Base-by-base conservation (phyloP, 495 filamentous ascomycete species). In the Neurospora sp. region DNA sequence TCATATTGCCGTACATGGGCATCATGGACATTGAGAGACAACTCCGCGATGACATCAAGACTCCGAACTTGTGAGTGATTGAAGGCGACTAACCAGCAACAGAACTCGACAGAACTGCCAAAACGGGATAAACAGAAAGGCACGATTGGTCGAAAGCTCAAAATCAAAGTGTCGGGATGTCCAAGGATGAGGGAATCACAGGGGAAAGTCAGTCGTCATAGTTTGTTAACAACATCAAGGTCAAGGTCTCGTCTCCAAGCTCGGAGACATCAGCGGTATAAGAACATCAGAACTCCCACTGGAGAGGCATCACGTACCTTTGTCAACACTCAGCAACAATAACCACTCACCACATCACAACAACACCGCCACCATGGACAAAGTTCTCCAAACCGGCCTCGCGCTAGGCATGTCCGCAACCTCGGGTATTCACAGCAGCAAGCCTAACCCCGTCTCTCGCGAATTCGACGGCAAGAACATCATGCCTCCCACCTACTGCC, bases 341-440 rank as follows among this genome's bases (percentile, higher is more conserved):
- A 46, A n/a, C 16, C 7, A 46, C 42, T 42, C 18, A 46, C 46
- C n/a, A 49, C 11, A 60, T 27, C 49, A 60, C 49, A 60, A 60
- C 10, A 31, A 60, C 23, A 60, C 49, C 49, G 20, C 40, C 72
- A 70, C 38, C 31, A 70, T 73, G 60, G n/a, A 70, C 7, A 75
- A 69, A 31, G 76, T 80, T 35, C 78, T 84, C 72, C 83, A 85
- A 74, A 76, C 77, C 40, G 82, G 80, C 18, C 80, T 85, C 31
- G 73, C 82, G 70, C 62, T 77, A 5, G 83, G 81, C 69, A 79
- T 85, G 78, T 81, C 83, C 23, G 76, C 82, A 14, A 79, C 77
- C 41, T 79, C 81, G 69, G 79, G 80, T 6, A 66, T 83, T 3
- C 76, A 83, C 74, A 76, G 77, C 5, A 76, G 76, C 69, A 80